Evolutionary conservation across 1,284 basidiomycete genomes (phyloP).

Genomic region (Thelephora terrestris): DNA sequence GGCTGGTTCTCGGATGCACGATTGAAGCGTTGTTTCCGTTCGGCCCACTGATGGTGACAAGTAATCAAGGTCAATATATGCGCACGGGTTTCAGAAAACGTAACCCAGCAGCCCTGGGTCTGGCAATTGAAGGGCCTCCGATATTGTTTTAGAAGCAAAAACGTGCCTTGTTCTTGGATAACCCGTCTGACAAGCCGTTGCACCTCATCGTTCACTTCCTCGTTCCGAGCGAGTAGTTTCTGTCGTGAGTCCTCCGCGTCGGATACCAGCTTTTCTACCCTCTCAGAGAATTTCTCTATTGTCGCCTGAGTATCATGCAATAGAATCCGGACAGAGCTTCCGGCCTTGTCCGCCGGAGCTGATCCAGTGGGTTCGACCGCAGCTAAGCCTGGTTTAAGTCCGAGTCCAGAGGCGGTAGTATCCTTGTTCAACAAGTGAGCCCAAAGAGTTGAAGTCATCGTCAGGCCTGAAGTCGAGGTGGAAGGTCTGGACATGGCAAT

Average conservation of each 20-base stretch:
- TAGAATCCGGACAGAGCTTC: slow-evolving; percentile 55
- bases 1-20: slow-evolving; percentile 42
- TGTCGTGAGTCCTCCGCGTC: slow-evolving; percentile 16
- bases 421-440: slow-evolving; percentile 20
- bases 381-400: background rate
- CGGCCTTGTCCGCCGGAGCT: slow-evolving; percentile 49
- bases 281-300: slow-evolving; percentile 47
- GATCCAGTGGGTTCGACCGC: slow-evolving; percentile 22
- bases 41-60: slow-evolving; percentile 35
- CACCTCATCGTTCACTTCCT: slow-evolving; percentile 11
- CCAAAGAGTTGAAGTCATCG: slow-evolving; percentile 18
- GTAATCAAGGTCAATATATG: slow-evolving; percentile 2
- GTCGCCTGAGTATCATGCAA: slow-evolving; percentile 58
- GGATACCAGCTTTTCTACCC: slow-evolving; percentile 28
- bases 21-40: slow-evolving; percentile 49
- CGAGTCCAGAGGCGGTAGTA: slow-evolving; percentile 5
- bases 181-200: background rate
- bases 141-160: background rate
- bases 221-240: slow-evolving; percentile 1
- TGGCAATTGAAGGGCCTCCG: background rate
- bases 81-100: slow-evolving; percentile 1
- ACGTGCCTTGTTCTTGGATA: background rate
- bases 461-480: background rate
- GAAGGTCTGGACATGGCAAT: background rate
- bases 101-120: background rate